Conservation (phyloP, 108 stramenopile species). For the Nitzschia inconspicua region DNA sequence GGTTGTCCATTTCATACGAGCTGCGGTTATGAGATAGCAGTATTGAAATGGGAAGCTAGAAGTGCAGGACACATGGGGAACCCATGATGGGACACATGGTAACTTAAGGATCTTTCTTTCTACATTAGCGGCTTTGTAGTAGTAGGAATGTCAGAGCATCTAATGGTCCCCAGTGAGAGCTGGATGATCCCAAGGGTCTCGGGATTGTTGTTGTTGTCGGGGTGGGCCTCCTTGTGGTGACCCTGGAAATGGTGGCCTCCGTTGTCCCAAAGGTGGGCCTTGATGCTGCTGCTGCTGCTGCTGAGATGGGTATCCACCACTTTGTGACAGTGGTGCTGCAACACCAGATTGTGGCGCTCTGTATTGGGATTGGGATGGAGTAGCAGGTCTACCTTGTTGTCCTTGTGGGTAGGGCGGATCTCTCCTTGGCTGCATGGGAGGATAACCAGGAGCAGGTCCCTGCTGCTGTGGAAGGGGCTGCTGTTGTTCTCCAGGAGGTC, state of each 20-base stretch:
- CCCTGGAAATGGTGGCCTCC: constrained; percentile 9
- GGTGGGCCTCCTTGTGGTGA: constrained; percentile 9
- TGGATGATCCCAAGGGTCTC: constrained; percentile 37
- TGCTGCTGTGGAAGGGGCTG: constrained; percentile 14
- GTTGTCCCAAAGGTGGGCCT: constrained; percentile 1
- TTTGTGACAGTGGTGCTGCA: neutral
- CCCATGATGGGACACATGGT: neutral
- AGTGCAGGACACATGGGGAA: neutral
- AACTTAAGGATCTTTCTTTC: neutral
- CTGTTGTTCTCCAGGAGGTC: constrained; percentile 12
- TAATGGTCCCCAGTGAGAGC: constrained; percentile 24
- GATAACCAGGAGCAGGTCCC: constrained; percentile 8
- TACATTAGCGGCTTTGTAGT: neutral
- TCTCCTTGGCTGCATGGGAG: constrained; percentile 26
- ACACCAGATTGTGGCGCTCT: constrained; percentile 4
- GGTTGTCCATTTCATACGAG: constrained; percentile 47
- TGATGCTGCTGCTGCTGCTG: constrained; percentile 15
- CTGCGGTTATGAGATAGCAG: constrained; percentile 14
- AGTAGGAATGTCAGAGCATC: neutral
- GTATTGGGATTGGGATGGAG: constrained; percentile 30
- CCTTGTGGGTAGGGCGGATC: constrained; percentile 21
- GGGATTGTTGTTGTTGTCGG: constrained; percentile 12
- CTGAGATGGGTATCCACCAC: neutral
- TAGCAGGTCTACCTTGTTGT: constrained; percentile 10
- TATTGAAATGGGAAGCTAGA: neutral